Percentiles rank a stretch among this genome's conserved stretches.
Evolutionary conservation across 2,329 filamentous ascomycete genomes (phyloP).

Genomic region (Fusarium armeniacum): DNA sequence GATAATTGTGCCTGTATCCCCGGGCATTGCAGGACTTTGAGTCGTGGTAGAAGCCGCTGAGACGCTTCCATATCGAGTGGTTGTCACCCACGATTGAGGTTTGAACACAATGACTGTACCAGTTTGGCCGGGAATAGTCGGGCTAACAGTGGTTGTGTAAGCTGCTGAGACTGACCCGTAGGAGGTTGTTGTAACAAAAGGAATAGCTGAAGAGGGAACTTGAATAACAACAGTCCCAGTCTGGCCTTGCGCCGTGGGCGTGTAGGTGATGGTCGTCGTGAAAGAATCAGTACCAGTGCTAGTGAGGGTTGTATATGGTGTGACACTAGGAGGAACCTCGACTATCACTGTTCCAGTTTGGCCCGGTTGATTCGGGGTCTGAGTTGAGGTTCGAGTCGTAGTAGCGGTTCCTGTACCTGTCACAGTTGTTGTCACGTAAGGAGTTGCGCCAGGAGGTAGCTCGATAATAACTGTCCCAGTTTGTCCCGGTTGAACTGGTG

Average conservation of each 20-base stretch:
- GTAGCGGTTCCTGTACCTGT: neutral
- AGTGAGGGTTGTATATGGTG: slow-evolving; percentile 2
- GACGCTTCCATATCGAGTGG: slow-evolving; percentile 14
- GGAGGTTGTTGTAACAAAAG: slow-evolving; percentile 14
- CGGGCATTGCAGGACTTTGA: accelerated
- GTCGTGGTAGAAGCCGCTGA: neutral
- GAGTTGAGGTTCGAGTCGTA: neutral
- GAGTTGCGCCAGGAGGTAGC: neutral
- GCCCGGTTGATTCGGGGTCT: neutral
- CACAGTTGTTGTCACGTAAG: neutral
- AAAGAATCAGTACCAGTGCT: neutral
- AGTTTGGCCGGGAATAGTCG: neutral
- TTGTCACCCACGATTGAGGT: neutral
- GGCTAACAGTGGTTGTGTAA: neutral
- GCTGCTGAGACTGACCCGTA: neutral
- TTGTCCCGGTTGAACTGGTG: neutral
- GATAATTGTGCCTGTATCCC: neutral
- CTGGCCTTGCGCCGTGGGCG: neutral
- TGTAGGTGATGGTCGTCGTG: neutral
- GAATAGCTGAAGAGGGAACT: neutral
- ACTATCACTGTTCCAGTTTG: slow-evolving; percentile 1
- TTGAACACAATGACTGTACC: neutral
- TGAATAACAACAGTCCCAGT: slow-evolving; percentile 10
- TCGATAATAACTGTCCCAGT: slow-evolving; percentile 2
- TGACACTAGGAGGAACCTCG: neutral